Evolutionary conservation across 371 early-diverging fungal genomes (phyloP).

Genomic region (Apophysomyces trapeziformis): DNA sequence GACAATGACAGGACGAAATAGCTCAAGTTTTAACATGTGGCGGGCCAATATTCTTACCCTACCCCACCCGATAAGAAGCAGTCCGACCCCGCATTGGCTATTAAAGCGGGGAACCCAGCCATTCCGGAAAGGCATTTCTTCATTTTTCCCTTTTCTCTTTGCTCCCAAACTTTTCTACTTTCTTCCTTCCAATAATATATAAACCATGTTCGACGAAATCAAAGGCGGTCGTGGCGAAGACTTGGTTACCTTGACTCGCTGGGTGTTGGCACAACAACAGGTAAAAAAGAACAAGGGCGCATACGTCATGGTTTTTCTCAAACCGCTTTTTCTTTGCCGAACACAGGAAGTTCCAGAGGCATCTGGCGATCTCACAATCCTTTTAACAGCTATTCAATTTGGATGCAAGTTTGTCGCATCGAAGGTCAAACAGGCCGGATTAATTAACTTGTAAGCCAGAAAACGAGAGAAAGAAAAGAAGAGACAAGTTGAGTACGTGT

Average conservation of each 20-base stretch:
- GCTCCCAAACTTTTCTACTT: neutral
- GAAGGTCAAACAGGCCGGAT: conserved; percentile 94
- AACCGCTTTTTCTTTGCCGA: neutral
- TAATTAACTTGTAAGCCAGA: conserved; percentile 85
- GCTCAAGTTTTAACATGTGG: too few relatives aligned
- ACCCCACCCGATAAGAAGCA: conserved; percentile 16
- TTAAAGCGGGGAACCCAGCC: conserved; percentile 16
- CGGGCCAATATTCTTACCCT: neutral
- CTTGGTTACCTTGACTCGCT: conserved; percentile 91
- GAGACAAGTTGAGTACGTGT: too few relatives aligned
- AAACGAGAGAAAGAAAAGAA: too few relatives aligned
- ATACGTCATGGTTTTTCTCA: neutral
- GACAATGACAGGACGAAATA: too few relatives aligned
- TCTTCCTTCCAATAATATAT: conserved; percentile 9
- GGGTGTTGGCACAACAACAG: conserved; percentile 92
- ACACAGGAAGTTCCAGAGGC: conserved; percentile 69
- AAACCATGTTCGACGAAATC: conserved; percentile 46
- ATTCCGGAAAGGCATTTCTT: neutral
- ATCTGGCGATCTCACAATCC: conserved; percentile 92
- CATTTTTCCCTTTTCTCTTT: conserved; percentile 15
- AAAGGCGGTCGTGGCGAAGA: conserved; percentile 71
- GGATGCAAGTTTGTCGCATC: conserved; percentile 98
- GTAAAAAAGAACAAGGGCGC: conserved; percentile 20
- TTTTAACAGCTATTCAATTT: conserved; percentile 89
- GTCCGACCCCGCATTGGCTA: conserved; percentile 18